phyloP scores from a whole-genome alignment of 1,284 basidiomycete species.

The Tilletia caries region DNA sequence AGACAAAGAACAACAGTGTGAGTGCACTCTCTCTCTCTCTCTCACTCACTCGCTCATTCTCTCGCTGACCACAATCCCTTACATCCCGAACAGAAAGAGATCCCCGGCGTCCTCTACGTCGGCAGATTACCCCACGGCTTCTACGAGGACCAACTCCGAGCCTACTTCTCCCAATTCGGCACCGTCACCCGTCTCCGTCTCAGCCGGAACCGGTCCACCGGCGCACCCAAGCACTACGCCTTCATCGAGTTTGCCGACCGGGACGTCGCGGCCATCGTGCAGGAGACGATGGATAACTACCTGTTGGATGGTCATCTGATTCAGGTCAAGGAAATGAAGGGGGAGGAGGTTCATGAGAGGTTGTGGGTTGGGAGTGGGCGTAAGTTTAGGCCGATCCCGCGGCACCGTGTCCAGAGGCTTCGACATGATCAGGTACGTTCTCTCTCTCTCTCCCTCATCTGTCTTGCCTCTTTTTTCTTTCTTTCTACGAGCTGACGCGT shows the following conservation, averaged over 20 bases:
- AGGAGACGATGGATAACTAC: constrained; percentile 99
- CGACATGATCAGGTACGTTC: constrained; percentile 62
- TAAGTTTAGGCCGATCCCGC: constrained; percentile 77
- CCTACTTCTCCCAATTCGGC: constrained; percentile 94
- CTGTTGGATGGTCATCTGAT: constrained; percentile 89
- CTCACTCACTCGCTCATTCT: not conserved
- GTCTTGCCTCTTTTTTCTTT: too few relatives aligned
- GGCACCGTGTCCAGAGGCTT: constrained; percentile 65
- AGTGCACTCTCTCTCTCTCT: not conserved
- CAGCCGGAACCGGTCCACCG: constrained; percentile 94
- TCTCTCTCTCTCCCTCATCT: constrained; percentile 16
- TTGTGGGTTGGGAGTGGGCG: constrained; percentile 96
- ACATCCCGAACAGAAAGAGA: constrained; percentile 58
- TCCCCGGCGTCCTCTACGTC: constrained; percentile 79
- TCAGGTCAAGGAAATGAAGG: constrained; percentile 71
- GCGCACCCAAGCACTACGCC: constrained; percentile 90
- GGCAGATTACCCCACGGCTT: constrained; percentile 93
- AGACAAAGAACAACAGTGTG: constrained; percentile 13
- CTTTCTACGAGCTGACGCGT: too few relatives aligned
- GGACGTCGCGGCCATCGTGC: constrained; percentile 87
- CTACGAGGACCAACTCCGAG: constrained; percentile 87
- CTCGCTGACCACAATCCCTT: constrained; percentile 1
- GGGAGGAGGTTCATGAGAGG: constrained; percentile 83
- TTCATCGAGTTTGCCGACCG: constrained; percentile 91
- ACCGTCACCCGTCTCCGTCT: constrained; percentile 81